phyloP scores from a whole-genome alignment of 1,139 yeast species.

The Maudiozyma humilis region DNA sequence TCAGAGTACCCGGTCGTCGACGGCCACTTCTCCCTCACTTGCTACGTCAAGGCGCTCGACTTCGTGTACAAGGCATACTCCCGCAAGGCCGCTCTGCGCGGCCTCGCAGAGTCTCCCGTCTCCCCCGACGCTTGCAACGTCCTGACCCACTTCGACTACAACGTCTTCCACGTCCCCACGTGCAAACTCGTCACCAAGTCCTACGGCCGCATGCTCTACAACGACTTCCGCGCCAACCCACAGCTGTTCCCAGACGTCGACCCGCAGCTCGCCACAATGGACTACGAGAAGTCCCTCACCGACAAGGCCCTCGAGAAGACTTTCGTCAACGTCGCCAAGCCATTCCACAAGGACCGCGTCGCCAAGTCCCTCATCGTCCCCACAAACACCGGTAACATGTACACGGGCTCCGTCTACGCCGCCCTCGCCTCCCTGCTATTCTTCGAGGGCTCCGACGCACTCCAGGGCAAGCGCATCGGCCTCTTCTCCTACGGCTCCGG shows the following conservation, averaged over 20 bases:
- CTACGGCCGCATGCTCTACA: constrained; percentile 83
- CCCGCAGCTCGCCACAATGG: constrained; percentile 43
- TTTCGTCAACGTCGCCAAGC: constrained; percentile 74
- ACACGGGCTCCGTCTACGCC: constrained; percentile 90
- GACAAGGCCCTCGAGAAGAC: constrained; percentile 81
- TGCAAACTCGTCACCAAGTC: constrained; percentile 92
- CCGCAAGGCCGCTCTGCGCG: constrained; percentile 61
- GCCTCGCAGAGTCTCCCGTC: constrained; percentile 37
- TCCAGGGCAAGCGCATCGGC: constrained; percentile 81
- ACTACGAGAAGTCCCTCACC: constrained; percentile 70
- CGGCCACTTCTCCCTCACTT: constrained; percentile 89
- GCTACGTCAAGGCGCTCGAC: constrained; percentile 93
- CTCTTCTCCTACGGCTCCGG: constrained; percentile 98
- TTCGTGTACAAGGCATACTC: constrained; percentile 77
- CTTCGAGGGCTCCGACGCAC: constrained; percentile 62
- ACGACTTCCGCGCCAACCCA: constrained; percentile 70
- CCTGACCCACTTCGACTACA: constrained; percentile 74
- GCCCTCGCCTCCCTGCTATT: constrained; percentile 75
- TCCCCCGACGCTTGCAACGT: constrained; percentile 52
- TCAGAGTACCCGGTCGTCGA: constrained; percentile 96
- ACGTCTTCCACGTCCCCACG: constrained; percentile 97
- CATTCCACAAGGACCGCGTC: constrained; percentile 58
- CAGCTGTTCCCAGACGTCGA: constrained; percentile 57
- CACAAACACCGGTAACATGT: constrained; percentile 97
- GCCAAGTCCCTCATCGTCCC: constrained; percentile 78